A percentile compares a stretch with the other conserved stretches of the same genome.
Evolutionary conservation across 768 basidiomycete genomes (phyloP).

Genomic region (Pulveroboletus frians): DNA sequence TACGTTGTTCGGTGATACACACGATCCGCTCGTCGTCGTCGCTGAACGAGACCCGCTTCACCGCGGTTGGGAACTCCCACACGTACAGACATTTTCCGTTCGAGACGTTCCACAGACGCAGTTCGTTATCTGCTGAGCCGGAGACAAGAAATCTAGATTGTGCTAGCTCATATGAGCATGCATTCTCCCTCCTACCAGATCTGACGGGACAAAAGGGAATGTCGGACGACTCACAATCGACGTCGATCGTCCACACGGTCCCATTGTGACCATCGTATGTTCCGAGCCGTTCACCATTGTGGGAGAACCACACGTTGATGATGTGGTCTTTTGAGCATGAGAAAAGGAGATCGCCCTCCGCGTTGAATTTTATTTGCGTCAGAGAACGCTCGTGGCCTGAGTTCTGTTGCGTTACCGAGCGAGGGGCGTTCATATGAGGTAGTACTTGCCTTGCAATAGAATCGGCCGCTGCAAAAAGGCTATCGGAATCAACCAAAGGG

Average conservation of each 20-base stretch:
- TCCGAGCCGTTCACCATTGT: constrained; percentile 95
- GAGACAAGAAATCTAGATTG: constrained; percentile 83
- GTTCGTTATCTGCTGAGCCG: constrained; percentile 90
- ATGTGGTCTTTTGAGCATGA: constrained; percentile 92
- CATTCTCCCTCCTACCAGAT: background rate
- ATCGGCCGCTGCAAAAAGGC: constrained; percentile 54
- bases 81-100: constrained; percentile 89
- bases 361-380: constrained; percentile 97
- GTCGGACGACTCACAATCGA: constrained; percentile 68
- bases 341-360: constrained; percentile 93
- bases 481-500: background rate
- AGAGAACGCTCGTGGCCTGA: constrained; percentile 94
- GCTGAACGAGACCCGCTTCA: constrained; percentile 92
- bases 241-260: constrained; percentile 92
- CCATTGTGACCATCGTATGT: constrained; percentile 98
- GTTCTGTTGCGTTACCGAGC: constrained; percentile 14
- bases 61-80: constrained; percentile 98
- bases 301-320: constrained; percentile 96
- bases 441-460: constrained; percentile 53
- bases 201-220: background rate
- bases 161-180: constrained; percentile 38
- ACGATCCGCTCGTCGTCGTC: constrained; percentile 79
- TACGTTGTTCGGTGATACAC: constrained; percentile 95
- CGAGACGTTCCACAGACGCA: constrained; percentile 85
- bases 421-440: background rate